Evolutionary conservation across 768 basidiomycete genomes (phyloP), one percentile per base, ranked within the genome.

Genomic region (Rhizopogon salebrosus): DNA sequence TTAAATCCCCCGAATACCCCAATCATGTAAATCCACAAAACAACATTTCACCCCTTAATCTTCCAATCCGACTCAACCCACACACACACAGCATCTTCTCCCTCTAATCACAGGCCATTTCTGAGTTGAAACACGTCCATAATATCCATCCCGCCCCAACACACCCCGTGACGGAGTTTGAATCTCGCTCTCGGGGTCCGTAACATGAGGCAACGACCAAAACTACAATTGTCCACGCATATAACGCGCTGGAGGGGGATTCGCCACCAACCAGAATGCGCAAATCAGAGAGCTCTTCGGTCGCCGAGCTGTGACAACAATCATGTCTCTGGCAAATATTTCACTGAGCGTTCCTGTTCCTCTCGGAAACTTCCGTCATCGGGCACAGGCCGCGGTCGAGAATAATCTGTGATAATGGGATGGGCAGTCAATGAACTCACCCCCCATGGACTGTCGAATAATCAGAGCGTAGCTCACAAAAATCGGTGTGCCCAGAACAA

Each of bases 111-210:
- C 22, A 27, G 10, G 41, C 20, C 10, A 22, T 36, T 23, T 35
- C 49, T 31, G 43, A 31, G 7, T 29, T 3, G 11, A 46, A 46
- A 40, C 50, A 34, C 31, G 8, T 18, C 5, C n/a, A n/a, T n/a
- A n/a, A n/a, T n/a, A 34, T 31, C 34, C 39, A 41, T 27, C 41
- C 16, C 20, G 54, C 23, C 41, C 31, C 53, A 58, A 60, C 58
- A 43, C 11, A 3, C 49, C 13, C n/a, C n/a, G n/a, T n/a, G n/a
- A 13, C 64, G 64, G 66, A 66, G 64, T 68, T 66, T 62, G 57
- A 66, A 68, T 68, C 24, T 35, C 52, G 56, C 56, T 48, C 39
- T 40, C 9, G 66, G 68, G 66, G 66, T 68, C 68, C 57, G 27
- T 6, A 26, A 55, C 41, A 60, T 27, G 66, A 65, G 55, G 36